Conservation (phyloP, 1,284 basidiomycete species). For the Dichomitus squalens region DNA sequence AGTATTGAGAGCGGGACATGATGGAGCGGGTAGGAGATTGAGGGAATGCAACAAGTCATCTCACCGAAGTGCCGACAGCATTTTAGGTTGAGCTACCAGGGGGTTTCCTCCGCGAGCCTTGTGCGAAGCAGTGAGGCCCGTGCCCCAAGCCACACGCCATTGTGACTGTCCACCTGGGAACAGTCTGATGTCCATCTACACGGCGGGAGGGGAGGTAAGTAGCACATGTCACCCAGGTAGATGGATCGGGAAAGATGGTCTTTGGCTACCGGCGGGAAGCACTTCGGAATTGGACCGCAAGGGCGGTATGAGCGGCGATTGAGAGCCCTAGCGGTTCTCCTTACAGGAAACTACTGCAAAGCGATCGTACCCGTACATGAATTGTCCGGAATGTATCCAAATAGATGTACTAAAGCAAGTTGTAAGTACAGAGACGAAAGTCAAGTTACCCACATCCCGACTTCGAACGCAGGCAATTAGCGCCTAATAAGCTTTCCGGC, state of each 20-base stretch:
- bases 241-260: slow-evolving; percentile 9
- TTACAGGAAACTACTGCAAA: neutral
- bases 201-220: slow-evolving; percentile 7
- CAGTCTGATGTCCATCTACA: slow-evolving; percentile 3
- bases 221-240: slow-evolving; percentile 9
- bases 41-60: slow-evolving; percentile 10
- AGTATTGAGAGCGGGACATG: slow-evolving; percentile 19
- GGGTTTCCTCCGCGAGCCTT: neutral
- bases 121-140: slow-evolving; percentile 11
- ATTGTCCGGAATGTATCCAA: too few relatives aligned
- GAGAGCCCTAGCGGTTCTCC: slow-evolving; percentile 5
- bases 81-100: neutral
- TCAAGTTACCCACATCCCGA: too few relatives aligned
- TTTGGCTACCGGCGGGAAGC: slow-evolving; percentile 10
- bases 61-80: neutral
- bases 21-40: neutral
- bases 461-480: too few relatives aligned
- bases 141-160: neutral
- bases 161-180: slow-evolving; percentile 10
- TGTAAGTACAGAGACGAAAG: too few relatives aligned
- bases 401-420: too few relatives aligned
- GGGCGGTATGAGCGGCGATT: slow-evolving; percentile 14
- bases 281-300: slow-evolving; percentile 14
- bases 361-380: too few relatives aligned
- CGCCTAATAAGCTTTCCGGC: too few relatives aligned